Conservation (phyloP, 179 eudicot species). For the Silene coronaria region DNA sequence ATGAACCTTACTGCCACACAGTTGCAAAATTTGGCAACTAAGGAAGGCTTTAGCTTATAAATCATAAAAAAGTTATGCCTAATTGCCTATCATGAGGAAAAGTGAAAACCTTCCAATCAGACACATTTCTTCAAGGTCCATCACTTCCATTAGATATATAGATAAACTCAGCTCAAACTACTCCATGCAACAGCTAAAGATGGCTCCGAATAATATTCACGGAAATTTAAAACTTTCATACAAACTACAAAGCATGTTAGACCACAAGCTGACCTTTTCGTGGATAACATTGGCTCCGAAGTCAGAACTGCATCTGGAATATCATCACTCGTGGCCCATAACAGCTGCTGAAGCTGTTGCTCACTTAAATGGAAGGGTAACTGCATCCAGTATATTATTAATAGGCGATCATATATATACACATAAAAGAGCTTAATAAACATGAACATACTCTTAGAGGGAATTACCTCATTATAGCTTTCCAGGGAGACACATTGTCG, state of each 20-base stretch:
- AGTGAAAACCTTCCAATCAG: too few relatives aligned
- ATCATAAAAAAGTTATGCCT: too few relatives aligned
- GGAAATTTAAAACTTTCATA: neutral
- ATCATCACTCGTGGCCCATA: constrained; percentile 35
- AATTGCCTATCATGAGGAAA: too few relatives aligned
- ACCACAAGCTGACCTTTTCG: constrained; percentile 33
- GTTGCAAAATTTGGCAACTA: too few relatives aligned
- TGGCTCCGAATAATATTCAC: too few relatives aligned
- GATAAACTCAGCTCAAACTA: too few relatives aligned
- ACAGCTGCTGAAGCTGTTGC: constrained; percentile 33
- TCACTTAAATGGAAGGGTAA: constrained; percentile 28
- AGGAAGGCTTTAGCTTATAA: too few relatives aligned
- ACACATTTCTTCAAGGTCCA: too few relatives aligned
- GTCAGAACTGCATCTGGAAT: constrained; percentile 19
- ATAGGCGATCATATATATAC: constrained; percentile 12
- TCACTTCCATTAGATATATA: too few relatives aligned
- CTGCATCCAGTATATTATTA: constrained; percentile 26
- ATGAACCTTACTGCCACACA: too few relatives aligned
- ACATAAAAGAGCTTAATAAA: too few relatives aligned
- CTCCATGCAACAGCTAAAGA: too few relatives aligned
- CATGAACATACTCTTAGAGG: neutral
- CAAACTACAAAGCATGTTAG: constrained; percentile 5
- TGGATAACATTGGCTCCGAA: constrained; percentile 28
- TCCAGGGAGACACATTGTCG: constrained; percentile 25
- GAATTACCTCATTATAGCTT: constrained; percentile 31